phyloP scores from a whole-genome alignment of 169 alveolate genomes.

The Theileria annulata region DNA sequence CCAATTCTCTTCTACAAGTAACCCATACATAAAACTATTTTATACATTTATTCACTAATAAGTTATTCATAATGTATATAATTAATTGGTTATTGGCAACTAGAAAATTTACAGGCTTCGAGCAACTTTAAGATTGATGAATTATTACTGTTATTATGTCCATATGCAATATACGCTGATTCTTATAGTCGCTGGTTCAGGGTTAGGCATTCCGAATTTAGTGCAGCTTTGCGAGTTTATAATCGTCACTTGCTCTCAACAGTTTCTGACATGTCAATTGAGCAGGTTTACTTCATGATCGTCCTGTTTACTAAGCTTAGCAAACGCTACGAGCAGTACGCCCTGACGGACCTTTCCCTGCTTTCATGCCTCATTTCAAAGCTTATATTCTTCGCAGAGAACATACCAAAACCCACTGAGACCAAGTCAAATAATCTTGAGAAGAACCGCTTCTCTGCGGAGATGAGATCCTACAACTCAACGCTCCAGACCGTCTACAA shows the following conservation, averaged over 20 bases:
- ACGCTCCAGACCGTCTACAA: slow-evolving; percentile 31
- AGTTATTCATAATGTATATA: too few species aligned
- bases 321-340: slow-evolving; percentile 23
- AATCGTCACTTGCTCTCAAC: slow-evolving; percentile 15
- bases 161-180: slow-evolving; percentile 16
- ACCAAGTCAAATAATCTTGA: not conserved
- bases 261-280: slow-evolving; percentile 34
- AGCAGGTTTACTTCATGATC: slow-evolving; percentile 29
- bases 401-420: not conserved
- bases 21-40: not conserved
- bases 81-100: not conserved
- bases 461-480: not conserved
- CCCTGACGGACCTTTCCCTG: not conserved
- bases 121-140: slow-evolving; percentile 25
- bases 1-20: not conserved
- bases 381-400: slow-evolving; percentile 11
- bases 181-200: slow-evolving; percentile 44
- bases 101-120: not conserved
- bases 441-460: not conserved
- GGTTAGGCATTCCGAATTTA: slow-evolving; percentile 28
- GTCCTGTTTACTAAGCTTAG: slow-evolving; percentile 17
- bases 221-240: slow-evolving; percentile 18
- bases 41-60: not conserved
- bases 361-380: not conserved
- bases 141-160: slow-evolving; percentile 19